phyloP scores from a whole-genome alignment of 2,329 filamentous ascomycete species.

The Setomelanomma holmii region DNA sequence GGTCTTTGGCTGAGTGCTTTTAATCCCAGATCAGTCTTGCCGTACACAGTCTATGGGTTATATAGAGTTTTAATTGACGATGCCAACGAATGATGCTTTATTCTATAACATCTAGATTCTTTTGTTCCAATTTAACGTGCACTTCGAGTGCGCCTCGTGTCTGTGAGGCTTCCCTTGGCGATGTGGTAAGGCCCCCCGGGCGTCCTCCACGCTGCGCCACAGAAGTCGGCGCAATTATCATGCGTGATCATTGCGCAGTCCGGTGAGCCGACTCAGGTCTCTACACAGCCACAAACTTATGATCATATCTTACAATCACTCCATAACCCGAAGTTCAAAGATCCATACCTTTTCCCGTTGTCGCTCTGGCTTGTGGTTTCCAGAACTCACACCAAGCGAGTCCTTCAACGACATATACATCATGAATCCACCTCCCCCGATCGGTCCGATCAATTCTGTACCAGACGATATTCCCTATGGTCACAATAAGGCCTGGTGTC shows the following conservation, averaged over 20 bases:
- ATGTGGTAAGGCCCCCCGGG: background rate
- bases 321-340: too few relatives aligned
- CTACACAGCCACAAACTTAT: background rate
- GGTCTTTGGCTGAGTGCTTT: conserved; percentile 56
- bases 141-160: too few relatives aligned
- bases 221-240: background rate
- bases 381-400: too few relatives aligned
- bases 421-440: background rate
- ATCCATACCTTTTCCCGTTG: too few relatives aligned
- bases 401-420: too few relatives aligned
- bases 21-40: background rate
- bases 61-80: background rate
- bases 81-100: too few relatives aligned
- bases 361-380: too few relatives aligned
- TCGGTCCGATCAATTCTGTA: background rate
- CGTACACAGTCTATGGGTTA: background rate
- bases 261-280: background rate
- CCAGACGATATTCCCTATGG: background rate
- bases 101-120: too few relatives aligned
- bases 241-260: background rate
- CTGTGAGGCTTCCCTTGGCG: too few relatives aligned
- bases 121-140: too few relatives aligned
- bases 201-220: background rate
- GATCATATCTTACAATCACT: background rate
- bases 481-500: background rate